These are phyloP conservation scores for Kazachstania sp. DNA, from an alignment of 1,139 yeast species.

Conservation along the genomic window DNA sequence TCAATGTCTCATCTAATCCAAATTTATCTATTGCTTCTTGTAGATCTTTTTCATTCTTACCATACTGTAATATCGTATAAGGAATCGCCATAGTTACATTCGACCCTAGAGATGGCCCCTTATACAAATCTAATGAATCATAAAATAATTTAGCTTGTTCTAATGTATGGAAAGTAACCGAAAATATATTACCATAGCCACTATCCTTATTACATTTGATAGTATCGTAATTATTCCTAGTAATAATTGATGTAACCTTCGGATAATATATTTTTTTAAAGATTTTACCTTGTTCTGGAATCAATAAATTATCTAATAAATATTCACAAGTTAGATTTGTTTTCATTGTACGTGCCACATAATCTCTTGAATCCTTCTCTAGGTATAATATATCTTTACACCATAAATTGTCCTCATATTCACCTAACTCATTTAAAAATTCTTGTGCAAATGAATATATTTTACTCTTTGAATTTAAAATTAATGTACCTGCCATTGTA, in stretches of 20 bases:
- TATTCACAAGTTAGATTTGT: conserved; percentile 60
- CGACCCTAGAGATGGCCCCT: conserved; percentile 93
- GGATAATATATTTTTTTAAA: conserved; percentile 71
- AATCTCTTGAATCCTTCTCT: conserved; percentile 90
- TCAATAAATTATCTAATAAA: conserved; percentile 42
- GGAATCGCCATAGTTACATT: conserved; percentile 91
- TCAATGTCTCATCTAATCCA: conserved; percentile 76
- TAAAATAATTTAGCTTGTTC: conserved; percentile 65
- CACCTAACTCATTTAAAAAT: conserved; percentile 39
- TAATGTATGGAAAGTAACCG: conserved; percentile 63
- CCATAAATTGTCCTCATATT: conserved; percentile 73
- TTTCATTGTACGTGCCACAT: conserved; percentile 54
- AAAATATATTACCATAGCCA: conserved; percentile 89
- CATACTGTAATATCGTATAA: conserved; percentile 52
- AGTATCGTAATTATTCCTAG: conserved; percentile 60
- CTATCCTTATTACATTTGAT: conserved; percentile 55
- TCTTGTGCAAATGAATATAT: conserved; percentile 46
- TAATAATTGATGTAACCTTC: conserved; percentile 36
- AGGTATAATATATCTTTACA: conserved; percentile 87
- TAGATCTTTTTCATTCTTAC: conserved; percentile 75
- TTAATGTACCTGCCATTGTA: conserved; percentile 89
- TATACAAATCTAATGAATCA: conserved; percentile 65
- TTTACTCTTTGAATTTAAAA: conserved; percentile 60
- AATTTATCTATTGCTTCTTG: conserved; percentile 65
- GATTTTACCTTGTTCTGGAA: conserved; percentile 29